phyloP scores from a whole-genome alignment of 192 early-diverging fungal genomes.

The Radiomyces spectabilis region DNA sequence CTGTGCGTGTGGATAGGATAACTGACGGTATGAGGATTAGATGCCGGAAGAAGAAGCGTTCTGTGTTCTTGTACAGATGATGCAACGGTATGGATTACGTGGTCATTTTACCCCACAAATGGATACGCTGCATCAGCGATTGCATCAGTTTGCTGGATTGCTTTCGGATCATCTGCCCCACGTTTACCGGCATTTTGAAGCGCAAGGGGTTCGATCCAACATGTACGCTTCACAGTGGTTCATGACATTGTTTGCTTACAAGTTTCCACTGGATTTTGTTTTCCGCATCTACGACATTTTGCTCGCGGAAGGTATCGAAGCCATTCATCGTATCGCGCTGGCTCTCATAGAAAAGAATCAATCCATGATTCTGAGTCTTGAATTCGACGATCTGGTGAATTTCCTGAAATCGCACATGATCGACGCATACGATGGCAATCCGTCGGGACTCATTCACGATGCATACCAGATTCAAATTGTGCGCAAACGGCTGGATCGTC shows the following conservation, averaged over 20 bases:
- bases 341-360: slow-evolving; percentile 83
- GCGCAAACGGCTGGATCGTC: slow-evolving; percentile 56
- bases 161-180: slow-evolving; percentile 77
- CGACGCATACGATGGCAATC: slow-evolving; percentile 74
- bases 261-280: slow-evolving; percentile 85
- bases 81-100: slow-evolving; percentile 85
- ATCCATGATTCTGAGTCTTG: slow-evolving; percentile 66
- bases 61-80: slow-evolving; percentile 83
- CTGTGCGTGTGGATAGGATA: no score
- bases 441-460: no score
- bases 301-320: slow-evolving; percentile 88
- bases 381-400: slow-evolving; percentile 79
- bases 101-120: slow-evolving; percentile 86
- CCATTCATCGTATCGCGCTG: slow-evolving; percentile 76
- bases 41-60: slow-evolving; percentile 98
- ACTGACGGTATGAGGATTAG: slow-evolving; percentile 29
- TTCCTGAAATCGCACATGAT: slow-evolving; percentile 88
- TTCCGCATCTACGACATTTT: slow-evolving; percentile 90
- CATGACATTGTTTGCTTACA: slow-evolving; percentile 97
- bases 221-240: slow-evolving; percentile 99
- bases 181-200: slow-evolving; percentile 69
- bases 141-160: slow-evolving; percentile 88
- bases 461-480: slow-evolving; percentile 73
- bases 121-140: slow-evolving; percentile 76
- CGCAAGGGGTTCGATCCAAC: slow-evolving; percentile 77